Evolutionary conservation across 169 alveolate genomes (phyloP), one percentile per base, ranked within the genome.

Genomic region (Plasmodium sp.): DNA sequence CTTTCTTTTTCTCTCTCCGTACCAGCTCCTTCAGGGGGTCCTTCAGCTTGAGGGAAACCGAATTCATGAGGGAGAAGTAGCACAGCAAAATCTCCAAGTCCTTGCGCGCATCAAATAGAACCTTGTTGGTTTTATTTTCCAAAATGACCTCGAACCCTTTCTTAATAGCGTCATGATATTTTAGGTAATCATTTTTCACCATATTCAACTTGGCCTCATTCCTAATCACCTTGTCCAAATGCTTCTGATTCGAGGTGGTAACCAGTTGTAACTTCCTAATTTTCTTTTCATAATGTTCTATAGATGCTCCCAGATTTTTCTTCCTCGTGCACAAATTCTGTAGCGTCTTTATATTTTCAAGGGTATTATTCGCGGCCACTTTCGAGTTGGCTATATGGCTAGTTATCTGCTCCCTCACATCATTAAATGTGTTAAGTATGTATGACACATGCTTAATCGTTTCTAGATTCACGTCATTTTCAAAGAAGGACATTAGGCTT

Each of bases 271-370:
- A 71, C 41, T 92, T 92, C 51, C 67, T 81, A 43, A 92, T 92
- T 72, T 92, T 92, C 67, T 92, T 92, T 92, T 92, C 95, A 92
- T 92, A 92, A 58, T 92, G 95, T 34, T 92, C 95, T 71, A 92
- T 92, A 2, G 86, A 81, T 45, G 67, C 62, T 33, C 92, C 73
- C 82, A 92, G 33, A 73, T 92, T 72, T 36, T 82, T 92, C 75
- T 92, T 92, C 83, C 84, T 75, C 77, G 84, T 31, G 75, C 90
- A 92, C 33, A 92, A 81, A 12, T 71, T 92, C 56, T 92, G 92
- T 41, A 92, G n/a, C 22, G 39, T 51, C 62, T 71, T 92, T 33
- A 92, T 92, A 71, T 92, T 92, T 79, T 92, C 92, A 45, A 92
- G 75, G 36, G 84, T 81, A 27, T 71, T 54, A 92, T 92, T 92